Conservation (phyloP, 192 early-diverging fungal genomes). For the Entomortierella chlamydospora region DNA sequence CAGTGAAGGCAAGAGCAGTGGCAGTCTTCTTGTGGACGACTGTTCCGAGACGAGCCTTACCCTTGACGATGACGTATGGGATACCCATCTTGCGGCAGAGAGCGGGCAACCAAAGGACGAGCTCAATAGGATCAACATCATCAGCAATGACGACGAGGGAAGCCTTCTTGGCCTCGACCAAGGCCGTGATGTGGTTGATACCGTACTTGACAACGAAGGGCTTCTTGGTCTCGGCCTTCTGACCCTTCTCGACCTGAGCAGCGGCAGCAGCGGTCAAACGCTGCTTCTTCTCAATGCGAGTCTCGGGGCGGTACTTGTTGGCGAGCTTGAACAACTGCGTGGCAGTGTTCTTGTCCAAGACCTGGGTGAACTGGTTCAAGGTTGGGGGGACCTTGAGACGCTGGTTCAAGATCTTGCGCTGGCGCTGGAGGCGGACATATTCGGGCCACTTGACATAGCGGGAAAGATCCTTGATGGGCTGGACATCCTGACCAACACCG, state of each 20-base stretch:
- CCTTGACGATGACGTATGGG: conserved; percentile 99
- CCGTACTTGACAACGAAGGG: conserved; percentile 98
- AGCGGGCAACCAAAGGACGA: conserved; percentile 99
- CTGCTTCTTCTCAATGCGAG: conserved; percentile 94
- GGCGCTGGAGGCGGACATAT: conserved; percentile 99
- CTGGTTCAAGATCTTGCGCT: conserved; percentile 96
- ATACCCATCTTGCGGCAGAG: conserved; percentile 99
- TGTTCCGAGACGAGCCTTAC: conserved; percentile 97
- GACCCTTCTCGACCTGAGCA: conserved; percentile 90
- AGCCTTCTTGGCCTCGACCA: conserved; percentile 99
- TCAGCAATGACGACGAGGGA: conserved; percentile 98
- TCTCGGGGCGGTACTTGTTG: conserved; percentile 99
- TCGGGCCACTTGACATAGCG: conserved; percentile 99
- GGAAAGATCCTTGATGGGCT: conserved; percentile 94
- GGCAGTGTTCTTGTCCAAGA: conserved; percentile 98
- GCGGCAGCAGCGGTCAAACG: conserved; percentile 92
- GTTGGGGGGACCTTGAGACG: conserved; percentile 99
- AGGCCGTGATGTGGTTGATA: conserved; percentile 99
- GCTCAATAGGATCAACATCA: conserved; percentile 99
- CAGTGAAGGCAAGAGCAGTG: conserved; percentile 95
- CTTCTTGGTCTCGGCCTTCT: conserved; percentile 88
- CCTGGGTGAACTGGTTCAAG: conserved; percentile 99
- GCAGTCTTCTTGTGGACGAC: conserved; percentile 99
- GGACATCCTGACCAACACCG: conserved; percentile 97
- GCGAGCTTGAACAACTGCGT: conserved; percentile 98